phyloP scores from a whole-genome alignment of 2,329 filamentous ascomycete species.

The Colletotrichum higginsianum region DNA sequence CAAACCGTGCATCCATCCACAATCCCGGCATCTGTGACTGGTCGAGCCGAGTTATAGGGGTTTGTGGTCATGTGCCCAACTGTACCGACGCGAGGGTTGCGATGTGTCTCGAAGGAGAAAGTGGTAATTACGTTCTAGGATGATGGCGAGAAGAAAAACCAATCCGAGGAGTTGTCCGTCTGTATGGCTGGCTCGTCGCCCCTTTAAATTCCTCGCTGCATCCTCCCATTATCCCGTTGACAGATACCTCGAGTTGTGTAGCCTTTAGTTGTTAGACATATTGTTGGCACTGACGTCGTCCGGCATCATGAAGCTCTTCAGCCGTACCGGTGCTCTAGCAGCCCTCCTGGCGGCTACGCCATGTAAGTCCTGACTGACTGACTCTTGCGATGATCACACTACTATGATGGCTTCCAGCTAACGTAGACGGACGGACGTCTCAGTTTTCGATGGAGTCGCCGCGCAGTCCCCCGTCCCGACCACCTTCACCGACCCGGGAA shows the following conservation, averaged over 20 bases:
- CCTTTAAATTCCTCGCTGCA: slow-evolving; percentile 24
- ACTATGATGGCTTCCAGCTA: not conserved
- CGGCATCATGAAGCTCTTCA: slow-evolving; percentile 40
- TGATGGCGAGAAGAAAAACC: not conserved
- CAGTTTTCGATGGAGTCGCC: slow-evolving; percentile 37
- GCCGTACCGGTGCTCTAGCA: slow-evolving; percentile 37
- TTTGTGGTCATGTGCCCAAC: slow-evolving; percentile 31
- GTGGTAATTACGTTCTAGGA: not conserved
- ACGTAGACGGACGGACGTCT: not conserved
- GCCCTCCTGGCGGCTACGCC: slow-evolving; percentile 34
- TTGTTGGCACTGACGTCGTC: slow-evolving; percentile 17
- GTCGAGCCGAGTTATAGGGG: slow-evolving; percentile 17
- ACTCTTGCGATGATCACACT: too few species aligned
- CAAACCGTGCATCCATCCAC: slow-evolving; percentile 21
- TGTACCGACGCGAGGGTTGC: not conserved
- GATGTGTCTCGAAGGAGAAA: slow-evolving; percentile 27
- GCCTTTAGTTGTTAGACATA: slow-evolving; percentile 24
- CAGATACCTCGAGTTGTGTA: not conserved
- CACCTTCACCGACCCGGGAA: slow-evolving; percentile 60
- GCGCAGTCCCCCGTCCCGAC: slow-evolving; percentile 43
- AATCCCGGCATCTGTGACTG: slow-evolving; percentile 22
- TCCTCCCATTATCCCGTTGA: not conserved
- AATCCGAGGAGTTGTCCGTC: not conserved
- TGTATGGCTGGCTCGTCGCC: not conserved
- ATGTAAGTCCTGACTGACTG: slow-evolving; percentile 13